Evolutionary conservation across 2,329 filamentous ascomycete species (phyloP).

Genomic region (Biscogniauxia mediterranea): DNA sequence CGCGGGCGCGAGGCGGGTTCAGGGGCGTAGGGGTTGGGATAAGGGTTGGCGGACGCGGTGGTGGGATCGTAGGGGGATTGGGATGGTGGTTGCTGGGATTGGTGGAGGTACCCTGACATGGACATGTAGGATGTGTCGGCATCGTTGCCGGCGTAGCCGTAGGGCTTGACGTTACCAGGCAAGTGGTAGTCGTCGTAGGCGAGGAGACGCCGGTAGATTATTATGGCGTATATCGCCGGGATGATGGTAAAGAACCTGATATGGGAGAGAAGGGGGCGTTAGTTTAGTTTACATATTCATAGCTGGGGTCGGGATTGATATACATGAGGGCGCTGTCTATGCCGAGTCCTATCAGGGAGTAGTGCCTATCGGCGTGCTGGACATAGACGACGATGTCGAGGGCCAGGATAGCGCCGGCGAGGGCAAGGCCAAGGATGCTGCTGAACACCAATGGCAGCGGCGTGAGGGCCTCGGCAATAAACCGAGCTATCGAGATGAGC

Average conservation of each 20-base stretch:
- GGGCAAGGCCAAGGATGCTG: conserved; percentile 49
- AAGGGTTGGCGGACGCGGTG: conserved; percentile 10
- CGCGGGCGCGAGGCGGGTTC: conserved; percentile 10
- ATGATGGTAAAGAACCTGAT: conserved; percentile 40
- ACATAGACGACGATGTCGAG: conserved; percentile 53
- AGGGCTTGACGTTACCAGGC: conserved; percentile 48
- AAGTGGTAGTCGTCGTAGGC: conserved; percentile 51
- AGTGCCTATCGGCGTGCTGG: conserved; percentile 43
- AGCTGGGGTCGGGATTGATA: conserved; percentile 20
- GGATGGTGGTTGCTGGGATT: too few relatives aligned
- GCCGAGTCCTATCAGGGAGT: conserved; percentile 47
- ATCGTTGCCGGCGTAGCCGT: conserved; percentile 39
- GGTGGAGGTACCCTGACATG: conserved; percentile 15
- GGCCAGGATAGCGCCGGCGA: conserved; percentile 45
- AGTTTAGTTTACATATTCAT: too few relatives aligned
- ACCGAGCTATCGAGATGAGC: conserved; percentile 46
- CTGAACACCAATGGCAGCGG: conserved; percentile 54
- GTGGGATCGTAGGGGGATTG: too few relatives aligned
- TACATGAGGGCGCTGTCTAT: conserved; percentile 51
- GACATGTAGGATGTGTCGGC: conserved; percentile 26
- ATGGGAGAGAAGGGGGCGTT: background rate
- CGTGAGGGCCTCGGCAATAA: conserved; percentile 49
- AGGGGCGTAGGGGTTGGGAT: conserved; percentile 21
- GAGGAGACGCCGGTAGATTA: conserved; percentile 47
- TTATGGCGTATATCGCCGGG: conserved; percentile 46